Evolutionary conservation across 176 grass and related monocot species (phyloP).

Genomic region (Carex cristatella): DNA sequence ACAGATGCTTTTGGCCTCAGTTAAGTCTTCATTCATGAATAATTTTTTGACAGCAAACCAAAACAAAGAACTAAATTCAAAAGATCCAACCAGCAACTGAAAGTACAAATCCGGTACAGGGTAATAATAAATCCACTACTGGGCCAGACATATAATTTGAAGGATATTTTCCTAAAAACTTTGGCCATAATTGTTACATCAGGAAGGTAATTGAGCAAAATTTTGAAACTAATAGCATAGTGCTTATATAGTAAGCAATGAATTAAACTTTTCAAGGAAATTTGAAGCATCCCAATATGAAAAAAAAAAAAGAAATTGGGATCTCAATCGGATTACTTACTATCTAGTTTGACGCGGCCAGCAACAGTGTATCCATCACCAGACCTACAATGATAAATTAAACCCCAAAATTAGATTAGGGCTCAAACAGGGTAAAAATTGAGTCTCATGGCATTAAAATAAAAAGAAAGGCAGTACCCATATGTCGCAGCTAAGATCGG

Average conservation of each 20-base stretch:
- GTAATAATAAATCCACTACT: neutral
- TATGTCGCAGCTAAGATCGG: slow-evolving; percentile 20
- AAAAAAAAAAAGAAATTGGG: neutral
- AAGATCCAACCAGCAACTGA: neutral
- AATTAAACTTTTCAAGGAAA: neutral
- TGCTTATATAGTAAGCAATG: neutral
- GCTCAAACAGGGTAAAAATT: neutral
- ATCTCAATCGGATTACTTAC: slow-evolving; percentile 29
- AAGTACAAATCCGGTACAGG: neutral
- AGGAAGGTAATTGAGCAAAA: neutral
- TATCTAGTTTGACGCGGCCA: slow-evolving; percentile 69
- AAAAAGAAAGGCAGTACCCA: slow-evolving; percentile 17
- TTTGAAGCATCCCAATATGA: neutral
- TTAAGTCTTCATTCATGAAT: neutral
- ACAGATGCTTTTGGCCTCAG: neutral
- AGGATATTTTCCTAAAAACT: neutral
- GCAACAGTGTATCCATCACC: slow-evolving; percentile 64
- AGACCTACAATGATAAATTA: slow-evolving; percentile 34
- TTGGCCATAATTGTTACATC: neutral
- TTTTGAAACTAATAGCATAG: neutral
- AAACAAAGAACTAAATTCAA: neutral
- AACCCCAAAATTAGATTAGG: neutral
- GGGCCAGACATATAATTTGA: neutral
- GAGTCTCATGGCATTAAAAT: neutral
- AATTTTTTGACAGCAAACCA: neutral